Evolutionary conservation across 192 early-diverging fungal species (phyloP), one percentile per base, ranked within the genome.

Genomic region (Coemansia sp.): DNA sequence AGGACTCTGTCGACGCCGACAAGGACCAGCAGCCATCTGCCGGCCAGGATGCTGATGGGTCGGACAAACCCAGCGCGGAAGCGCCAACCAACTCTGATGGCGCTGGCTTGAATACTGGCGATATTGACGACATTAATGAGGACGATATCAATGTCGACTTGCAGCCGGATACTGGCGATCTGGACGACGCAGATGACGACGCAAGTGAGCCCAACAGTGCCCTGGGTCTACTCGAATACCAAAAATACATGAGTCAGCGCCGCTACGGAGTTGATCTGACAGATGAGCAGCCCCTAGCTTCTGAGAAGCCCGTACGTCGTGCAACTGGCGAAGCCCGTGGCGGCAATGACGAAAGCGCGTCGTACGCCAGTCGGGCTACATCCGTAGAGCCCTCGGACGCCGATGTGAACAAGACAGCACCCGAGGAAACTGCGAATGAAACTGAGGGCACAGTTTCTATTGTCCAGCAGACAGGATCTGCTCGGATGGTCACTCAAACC

Each of bases 171-270:
- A 11, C 35, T 2, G 57, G 39, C 61, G 62, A 57, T 40, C 16
- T 42, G 37, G 74, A 62, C 34, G 78, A 67, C 8, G 71, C 59
- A n/a, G 73, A 70, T 59, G 79, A 70, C n/a, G 69, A 62, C 31
- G 62, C 48, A 8, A 29, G 36, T 21, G 72, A 70, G 39, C 45
- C 77, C 11, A 24, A 44, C 16, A 61, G 34, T 10, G 69, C 75
- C 36, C 41, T 70, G 21, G 73, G 68, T 0, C 63, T 78, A 37
- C 44, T 83, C 31, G 81, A 83, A 56, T 83, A 83, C 66, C 81
- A 83, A 24, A 64, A 62, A 50, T 83, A 69, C 66, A 63, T 83
- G n/a, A 60, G 36, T 21, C 71, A 68, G 72, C 72, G 75, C 36
- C 7, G 54, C 27, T 17, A 21, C 51, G 3, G 67, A 45, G 37